Evolutionary conservation across 169 alveolate genomes (phyloP), one percentile per base, ranked within the genome.

Genomic region (Cryptosporidium andersoni): DNA sequence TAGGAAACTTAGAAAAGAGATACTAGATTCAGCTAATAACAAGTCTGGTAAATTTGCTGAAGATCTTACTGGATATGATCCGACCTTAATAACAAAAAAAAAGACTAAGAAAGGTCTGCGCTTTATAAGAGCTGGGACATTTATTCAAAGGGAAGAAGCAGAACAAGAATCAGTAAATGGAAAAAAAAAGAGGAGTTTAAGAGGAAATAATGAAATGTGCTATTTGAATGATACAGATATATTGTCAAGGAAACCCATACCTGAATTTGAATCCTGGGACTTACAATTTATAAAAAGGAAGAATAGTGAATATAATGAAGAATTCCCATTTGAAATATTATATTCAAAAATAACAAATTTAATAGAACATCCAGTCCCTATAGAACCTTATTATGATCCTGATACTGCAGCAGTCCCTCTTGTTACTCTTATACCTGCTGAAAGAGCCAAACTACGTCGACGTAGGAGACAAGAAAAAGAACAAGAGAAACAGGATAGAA

Each of bases 341-440:
- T 25, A 80, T 42, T 90, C 92, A 55, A 90, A 85, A 63, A 90
- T 93, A 52, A 93, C 81, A 64, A 63, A 81, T 64, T 91, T 90
- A 64, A 92, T 94, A 45, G 96, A 93, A 64, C 97, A 94, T 65
- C 97, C 97, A 11, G 90, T 88, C 16, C 93, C 96, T 16, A 65
- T 94, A 14, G 93, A 92, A 51, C 95, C 92, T 8, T 89, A 81
- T 14, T 80, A 80, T 51, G 91, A 81, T 53, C 80, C 88, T 16
- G 89, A 66, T 51, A 16, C 63, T 7, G 51, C 40, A 14, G 63
- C 65, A 53, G 43, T 89, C 3, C 92, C 95, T 9, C 82, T 66
- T 16, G 92, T 93, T 85, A 90, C 85, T 36, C 89, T 94, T 65
- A 94, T 97, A 14, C 89, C 90, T 11, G 12, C 81, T 5, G 92